Evolutionary conservation across 352 stramenopile species (phyloP).

Genomic region (Phytophthora brassicae): DNA sequence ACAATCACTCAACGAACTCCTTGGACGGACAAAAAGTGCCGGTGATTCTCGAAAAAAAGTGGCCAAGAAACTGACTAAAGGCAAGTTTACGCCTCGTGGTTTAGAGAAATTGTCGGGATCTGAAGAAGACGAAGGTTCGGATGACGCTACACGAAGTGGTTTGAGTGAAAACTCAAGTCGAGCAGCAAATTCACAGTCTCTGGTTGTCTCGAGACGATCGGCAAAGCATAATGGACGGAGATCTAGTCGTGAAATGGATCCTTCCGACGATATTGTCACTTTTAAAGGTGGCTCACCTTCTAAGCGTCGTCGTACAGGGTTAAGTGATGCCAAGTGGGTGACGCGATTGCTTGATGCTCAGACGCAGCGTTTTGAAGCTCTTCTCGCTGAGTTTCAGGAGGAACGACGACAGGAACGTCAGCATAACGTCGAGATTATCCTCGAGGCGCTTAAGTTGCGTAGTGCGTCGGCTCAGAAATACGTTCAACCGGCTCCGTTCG

Average conservation of each 20-base stretch:
- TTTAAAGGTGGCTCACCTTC: neutral
- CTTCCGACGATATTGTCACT: neutral
- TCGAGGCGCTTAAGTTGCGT: conserved; percentile 38
- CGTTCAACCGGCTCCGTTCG: conserved; percentile 29
- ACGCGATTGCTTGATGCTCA: conserved; percentile 37
- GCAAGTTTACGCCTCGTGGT: conserved; percentile 18
- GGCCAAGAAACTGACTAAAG: conserved; percentile 10
- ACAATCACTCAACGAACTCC: conserved; percentile 20
- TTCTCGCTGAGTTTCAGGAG: conserved; percentile 44
- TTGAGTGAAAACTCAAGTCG: conserved; percentile 21
- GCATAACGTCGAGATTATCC: conserved; percentile 43
- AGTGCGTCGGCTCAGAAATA: conserved; percentile 23
- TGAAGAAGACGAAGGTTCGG: conserved; percentile 2
- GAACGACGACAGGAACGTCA: conserved; percentile 42
- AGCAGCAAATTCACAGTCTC: conserved; percentile 6
- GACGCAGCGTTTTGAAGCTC: conserved; percentile 36
- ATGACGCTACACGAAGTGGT: conserved; percentile 9
- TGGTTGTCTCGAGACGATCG: neutral
- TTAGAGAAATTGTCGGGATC: conserved; percentile 21
- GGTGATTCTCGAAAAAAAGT: conserved; percentile 15
- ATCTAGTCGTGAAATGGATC: conserved; percentile 16
- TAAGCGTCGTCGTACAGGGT: conserved; percentile 24
- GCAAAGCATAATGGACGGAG: conserved; percentile 7
- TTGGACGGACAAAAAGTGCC: conserved; percentile 13
- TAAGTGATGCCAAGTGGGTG: conserved; percentile 38